phyloP scores from a whole-genome alignment of 257 asterid genomes.

The Rauvolfia tetraphylla region DNA sequence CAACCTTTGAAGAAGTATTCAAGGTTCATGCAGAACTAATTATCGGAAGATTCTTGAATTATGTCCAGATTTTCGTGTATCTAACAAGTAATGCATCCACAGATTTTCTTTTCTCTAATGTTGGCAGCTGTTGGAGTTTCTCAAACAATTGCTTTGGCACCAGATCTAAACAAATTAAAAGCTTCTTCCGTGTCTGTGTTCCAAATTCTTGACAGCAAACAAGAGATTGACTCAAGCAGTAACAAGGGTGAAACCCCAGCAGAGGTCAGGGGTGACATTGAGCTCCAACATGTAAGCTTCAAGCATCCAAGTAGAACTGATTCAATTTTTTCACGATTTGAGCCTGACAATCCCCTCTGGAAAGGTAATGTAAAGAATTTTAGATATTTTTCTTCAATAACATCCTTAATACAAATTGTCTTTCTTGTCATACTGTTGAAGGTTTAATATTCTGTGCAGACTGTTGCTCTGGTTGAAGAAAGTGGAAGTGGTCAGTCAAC shows the following conservation, averaged over 20 bases:
- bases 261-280: slow-evolving; percentile 51
- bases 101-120: slow-evolving; percentile 69
- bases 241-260: slow-evolving; percentile 46
- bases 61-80: background rate
- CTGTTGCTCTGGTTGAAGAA: slow-evolving; percentile 76
- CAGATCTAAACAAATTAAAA: slow-evolving; percentile 57
- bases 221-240: slow-evolving; percentile 57
- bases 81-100: background rate
- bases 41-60: background rate
- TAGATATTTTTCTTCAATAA: background rate
- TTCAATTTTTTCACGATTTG: slow-evolving; percentile 57
- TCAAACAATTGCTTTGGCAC: slow-evolving; percentile 52
- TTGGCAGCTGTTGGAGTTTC: slow-evolving; percentile 71
- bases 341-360: slow-evolving; percentile 62
- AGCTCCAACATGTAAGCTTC: slow-evolving; percentile 58
- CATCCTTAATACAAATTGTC: background rate
- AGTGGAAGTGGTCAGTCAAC: slow-evolving; percentile 86
- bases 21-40: background rate
- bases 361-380: slow-evolving; percentile 34
- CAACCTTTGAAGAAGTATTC: slow-evolving; percentile 58
- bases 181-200: slow-evolving; percentile 61
- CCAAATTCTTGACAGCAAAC: slow-evolving; percentile 57
- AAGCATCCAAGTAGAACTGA: slow-evolving; percentile 63
- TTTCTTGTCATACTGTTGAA: background rate
- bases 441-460: slow-evolving; percentile 25